A percentile compares a stretch with the other conserved stretches of the same genome.
Evolutionary conservation across 75 land plant genomes (phyloP).

Genomic region (Cupressus sempervirens): DNA sequence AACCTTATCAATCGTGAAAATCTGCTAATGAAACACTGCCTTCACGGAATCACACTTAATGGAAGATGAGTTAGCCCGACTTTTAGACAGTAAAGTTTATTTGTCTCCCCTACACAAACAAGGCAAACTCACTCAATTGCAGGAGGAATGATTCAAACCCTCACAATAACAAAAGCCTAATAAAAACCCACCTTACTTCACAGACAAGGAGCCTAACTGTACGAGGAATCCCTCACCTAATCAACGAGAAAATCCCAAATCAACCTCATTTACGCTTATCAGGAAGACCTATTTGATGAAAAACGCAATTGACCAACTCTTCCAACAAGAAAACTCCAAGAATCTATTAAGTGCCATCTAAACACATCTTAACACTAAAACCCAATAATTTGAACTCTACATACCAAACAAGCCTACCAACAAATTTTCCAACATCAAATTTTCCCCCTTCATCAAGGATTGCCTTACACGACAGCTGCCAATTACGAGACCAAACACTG

Average conservation of each 20-base stretch:
- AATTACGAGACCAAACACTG: not conserved
- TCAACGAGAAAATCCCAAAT: not conserved
- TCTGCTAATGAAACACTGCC: not conserved
- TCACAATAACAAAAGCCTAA: not conserved
- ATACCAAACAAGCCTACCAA: not conserved
- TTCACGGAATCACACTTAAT: not conserved
- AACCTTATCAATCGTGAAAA: not conserved
- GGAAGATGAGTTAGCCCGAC: not conserved
- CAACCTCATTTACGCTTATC: not conserved
- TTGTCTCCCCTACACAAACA: not conserved
- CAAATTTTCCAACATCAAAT: not conserved
- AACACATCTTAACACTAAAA: too few species aligned
- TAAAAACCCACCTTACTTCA: too few species aligned
- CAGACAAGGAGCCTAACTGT: too few species aligned
- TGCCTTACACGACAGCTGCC: not conserved
- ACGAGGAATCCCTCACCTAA: not conserved
- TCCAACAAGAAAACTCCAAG: not conserved
- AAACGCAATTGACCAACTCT: not conserved
- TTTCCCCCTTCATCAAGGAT: not conserved
- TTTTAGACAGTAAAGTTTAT: too few species aligned
- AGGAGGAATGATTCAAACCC: not conserved
- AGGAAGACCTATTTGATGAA: not conserved
- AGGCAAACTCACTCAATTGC: not conserved
- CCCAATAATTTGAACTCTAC: too few species aligned
- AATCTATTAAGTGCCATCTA: not conserved